Conservation (phyloP, 129 eudicot species). For the Flaveria ramosissima region DNA sequence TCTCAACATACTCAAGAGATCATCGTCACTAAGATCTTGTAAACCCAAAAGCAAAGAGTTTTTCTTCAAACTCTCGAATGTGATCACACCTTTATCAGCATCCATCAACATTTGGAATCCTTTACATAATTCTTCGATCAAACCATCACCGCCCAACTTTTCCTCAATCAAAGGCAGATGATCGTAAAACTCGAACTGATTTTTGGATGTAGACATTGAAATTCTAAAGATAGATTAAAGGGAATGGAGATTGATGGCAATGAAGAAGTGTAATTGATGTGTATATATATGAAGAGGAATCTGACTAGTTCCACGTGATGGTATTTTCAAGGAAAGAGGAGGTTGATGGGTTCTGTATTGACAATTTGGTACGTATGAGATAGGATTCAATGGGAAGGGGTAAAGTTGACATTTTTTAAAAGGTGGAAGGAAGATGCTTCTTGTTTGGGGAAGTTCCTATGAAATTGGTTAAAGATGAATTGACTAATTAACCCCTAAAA, state of each 20-base stretch:
- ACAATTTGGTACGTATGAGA: not conserved
- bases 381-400: not conserved
- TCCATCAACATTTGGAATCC: constrained; percentile 74
- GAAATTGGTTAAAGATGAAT: too few species aligned
- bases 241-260: not conserved
- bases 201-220: constrained; percentile 42
- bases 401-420: not conserved
- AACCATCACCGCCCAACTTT: constrained; percentile 77
- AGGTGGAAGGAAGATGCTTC: constrained; percentile 20
- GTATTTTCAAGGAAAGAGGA: constrained; percentile 34
- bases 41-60: constrained; percentile 63
- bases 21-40: constrained; percentile 61
- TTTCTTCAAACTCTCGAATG: constrained; percentile 73
- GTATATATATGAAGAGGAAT: constrained; percentile 15
- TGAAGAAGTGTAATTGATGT: not conserved
- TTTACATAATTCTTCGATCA: constrained; percentile 73
- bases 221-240: constrained; percentile 2
- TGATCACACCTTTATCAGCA: constrained; percentile 63
- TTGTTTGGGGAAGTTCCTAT: constrained; percentile 18
- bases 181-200: constrained; percentile 50
- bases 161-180: constrained; percentile 72
- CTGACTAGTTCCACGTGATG: constrained; percentile 25
- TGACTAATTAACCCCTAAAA: too few species aligned
- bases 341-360: constrained; percentile 18
- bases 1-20: constrained; percentile 55